Conservation (phyloP, 768 basidiomycete species). For the Trametes cinnabarina region DNA sequence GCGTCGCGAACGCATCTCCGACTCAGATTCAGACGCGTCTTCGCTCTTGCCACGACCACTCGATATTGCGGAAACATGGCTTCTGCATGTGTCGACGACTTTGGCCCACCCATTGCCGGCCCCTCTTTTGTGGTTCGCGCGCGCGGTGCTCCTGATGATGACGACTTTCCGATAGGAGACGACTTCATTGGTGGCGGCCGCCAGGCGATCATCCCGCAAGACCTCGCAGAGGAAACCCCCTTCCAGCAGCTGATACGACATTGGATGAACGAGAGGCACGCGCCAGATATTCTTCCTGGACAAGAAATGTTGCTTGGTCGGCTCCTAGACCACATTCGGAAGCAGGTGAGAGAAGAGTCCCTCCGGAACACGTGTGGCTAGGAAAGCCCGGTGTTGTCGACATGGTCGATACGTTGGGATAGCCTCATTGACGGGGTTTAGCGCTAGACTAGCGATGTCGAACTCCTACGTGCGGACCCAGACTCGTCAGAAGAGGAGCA, state of each 20-base stretch:
- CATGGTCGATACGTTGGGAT: background rate
- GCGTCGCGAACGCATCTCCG: background rate
- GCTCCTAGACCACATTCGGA: conserved; percentile 72
- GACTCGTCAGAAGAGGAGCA: conserved; percentile 90
- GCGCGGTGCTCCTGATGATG: conserved; percentile 36
- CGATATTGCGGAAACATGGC: conserved; percentile 2
- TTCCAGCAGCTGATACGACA: conserved; percentile 71
- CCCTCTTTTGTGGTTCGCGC: conserved; percentile 37
- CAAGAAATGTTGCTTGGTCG: conserved; percentile 66
- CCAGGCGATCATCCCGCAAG: conserved; percentile 25
- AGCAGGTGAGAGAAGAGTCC: conserved; percentile 58
- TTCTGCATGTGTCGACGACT: conserved; percentile 6
- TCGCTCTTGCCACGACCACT: background rate
- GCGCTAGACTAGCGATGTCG: conserved; percentile 73
- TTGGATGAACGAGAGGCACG: conserved; percentile 84
- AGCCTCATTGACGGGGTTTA: conserved; percentile 17
- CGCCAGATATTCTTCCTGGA: conserved; percentile 74
- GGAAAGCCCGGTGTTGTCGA: background rate
- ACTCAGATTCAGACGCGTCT: too few relatives aligned
- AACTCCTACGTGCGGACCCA: conserved; percentile 72
- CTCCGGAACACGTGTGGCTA: background rate
- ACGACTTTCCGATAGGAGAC: conserved; percentile 36
- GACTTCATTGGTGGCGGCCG: conserved; percentile 22
- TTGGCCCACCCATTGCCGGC: conserved; percentile 17
- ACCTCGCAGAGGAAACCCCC: conserved; percentile 48